phyloP scores from a whole-genome alignment of 2,329 filamentous ascomycete species.

The Kalmusia sp. region DNA sequence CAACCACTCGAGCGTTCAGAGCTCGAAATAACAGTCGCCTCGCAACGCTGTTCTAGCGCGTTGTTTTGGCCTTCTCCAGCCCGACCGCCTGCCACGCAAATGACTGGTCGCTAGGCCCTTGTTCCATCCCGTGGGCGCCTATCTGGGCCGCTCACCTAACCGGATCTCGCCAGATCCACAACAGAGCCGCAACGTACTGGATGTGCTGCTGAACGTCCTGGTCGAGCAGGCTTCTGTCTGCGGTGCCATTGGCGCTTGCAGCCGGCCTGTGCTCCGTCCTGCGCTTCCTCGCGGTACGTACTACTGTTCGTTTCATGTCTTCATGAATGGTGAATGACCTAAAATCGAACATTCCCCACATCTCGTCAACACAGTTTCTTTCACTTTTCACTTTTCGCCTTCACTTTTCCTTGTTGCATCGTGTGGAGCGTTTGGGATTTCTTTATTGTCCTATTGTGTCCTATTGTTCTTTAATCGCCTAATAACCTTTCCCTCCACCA shows the following conservation, averaged over 20 bases:
- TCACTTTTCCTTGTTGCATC: conserved; percentile 45
- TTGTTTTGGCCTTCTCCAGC: conserved; percentile 46
- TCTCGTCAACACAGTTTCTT: conserved; percentile 19
- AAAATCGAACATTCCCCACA: conserved; percentile 25
- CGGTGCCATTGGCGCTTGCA: conserved; percentile 46
- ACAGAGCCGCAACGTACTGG: conserved; percentile 52
- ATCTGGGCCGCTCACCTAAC: conserved; percentile 42
- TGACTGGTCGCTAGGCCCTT: conserved; percentile 47
- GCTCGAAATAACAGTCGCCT: conserved; percentile 38
- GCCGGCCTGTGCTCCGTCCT: conserved; percentile 45
- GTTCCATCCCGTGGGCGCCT: conserved; percentile 46
- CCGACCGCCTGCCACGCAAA: conserved; percentile 41
- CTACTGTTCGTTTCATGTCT: conserved; percentile 33
- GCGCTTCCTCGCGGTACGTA: conserved; percentile 50
- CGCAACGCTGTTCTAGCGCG: conserved; percentile 33
- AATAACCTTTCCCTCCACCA: conserved; percentile 23
- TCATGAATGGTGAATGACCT: conserved; percentile 30
- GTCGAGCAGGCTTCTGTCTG: conserved; percentile 46
- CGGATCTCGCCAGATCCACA: conserved; percentile 44
- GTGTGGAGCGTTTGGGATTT: conserved; percentile 39
- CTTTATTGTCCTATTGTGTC: conserved; percentile 34
- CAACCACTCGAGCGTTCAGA: conserved; percentile 38
- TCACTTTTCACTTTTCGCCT: conserved; percentile 30
- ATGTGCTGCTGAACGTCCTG: conserved; percentile 50
- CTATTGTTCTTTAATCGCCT: conserved; percentile 25